Base-by-base conservation (phyloP, 495 filamentous ascomycete genomes). In the Penicillium samsonianum region DNA sequence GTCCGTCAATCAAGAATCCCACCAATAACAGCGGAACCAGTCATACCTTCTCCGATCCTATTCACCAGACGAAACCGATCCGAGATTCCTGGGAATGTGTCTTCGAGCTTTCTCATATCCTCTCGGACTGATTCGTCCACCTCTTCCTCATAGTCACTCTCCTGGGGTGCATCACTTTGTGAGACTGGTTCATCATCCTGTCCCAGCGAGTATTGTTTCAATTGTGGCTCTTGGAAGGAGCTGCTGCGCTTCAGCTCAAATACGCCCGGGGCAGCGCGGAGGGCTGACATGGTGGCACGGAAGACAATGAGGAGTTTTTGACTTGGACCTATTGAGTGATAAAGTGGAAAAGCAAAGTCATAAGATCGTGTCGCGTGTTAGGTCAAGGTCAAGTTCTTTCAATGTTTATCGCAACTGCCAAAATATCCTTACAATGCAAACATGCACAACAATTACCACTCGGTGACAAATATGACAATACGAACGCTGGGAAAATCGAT, bases 31-130 rank as follows among this genome's bases (percentile, higher is more conserved):
- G n/a, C 19, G 11, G 43, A 40, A 41, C 43, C 26, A 46, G 5
- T 16, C 50, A 40, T 69, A 93, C 91, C 94, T 83, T 98, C 94
- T 59, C 94, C 94, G 63, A 99, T 98, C 50, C 92, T 87, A 76
- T 97, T 96, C 63, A 99, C 92, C 48, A 99, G 73, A 26, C 94
- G 87, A 73, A 91, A 99, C 33, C 83, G 82, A 52, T 88, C 79
- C 37, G 85, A 87, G 58, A 96, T 92, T n/a, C 87, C 88, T 25
- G 84, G 83, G 63, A 98, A 97, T 23, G 82, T 87, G 11, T 87
- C 77, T 60, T 95, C 85, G 40, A 99, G 84, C 58, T 82, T 89
- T 28, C 80, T 82, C 85, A 99, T 98, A 67, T 99, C 94, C 37
- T 92, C 85, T 43, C 79, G 82, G 40, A 96, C 88, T 4, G 76